Conservation (phyloP, 2,329 filamentous ascomycete genomes). For the Ceratocystis colombiana region DNA sequence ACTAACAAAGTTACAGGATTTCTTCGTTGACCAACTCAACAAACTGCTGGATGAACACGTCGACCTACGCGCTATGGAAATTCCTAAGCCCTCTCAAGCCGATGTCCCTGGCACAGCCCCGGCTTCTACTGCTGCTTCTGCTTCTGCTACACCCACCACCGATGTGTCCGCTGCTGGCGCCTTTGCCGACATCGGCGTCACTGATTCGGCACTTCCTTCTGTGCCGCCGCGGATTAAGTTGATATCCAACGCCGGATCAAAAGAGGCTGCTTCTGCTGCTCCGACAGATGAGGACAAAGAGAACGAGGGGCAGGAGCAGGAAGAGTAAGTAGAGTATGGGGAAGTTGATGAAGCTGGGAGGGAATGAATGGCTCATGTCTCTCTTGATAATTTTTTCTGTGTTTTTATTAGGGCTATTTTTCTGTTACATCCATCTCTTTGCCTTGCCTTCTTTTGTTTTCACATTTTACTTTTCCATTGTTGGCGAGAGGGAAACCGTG, state of each 20-base stretch:
- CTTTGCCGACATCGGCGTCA: neutral
- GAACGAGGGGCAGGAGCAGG: neutral
- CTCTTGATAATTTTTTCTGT: slow-evolving; percentile 20
- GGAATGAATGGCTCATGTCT: neutral
- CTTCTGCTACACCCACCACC: neutral
- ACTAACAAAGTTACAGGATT: slow-evolving; percentile 48
- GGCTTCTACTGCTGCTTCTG: slow-evolving; percentile 27
- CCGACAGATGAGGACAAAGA: neutral
- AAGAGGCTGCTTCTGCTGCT: slow-evolving; percentile 11
- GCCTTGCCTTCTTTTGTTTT: slow-evolving; percentile 3
- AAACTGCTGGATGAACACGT: slow-evolving; percentile 45
- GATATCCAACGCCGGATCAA: slow-evolving; percentile 40
- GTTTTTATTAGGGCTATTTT: slow-evolving; percentile 10
- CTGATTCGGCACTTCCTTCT: neutral
- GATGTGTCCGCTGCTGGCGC: slow-evolving; percentile 26
- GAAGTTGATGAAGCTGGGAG: slow-evolving; percentile 10
- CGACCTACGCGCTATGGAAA: slow-evolving; percentile 48
- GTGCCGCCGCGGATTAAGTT: slow-evolving; percentile 28
- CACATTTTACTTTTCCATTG: slow-evolving; percentile 9
- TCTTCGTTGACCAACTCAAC: slow-evolving; percentile 45
- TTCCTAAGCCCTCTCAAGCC: slow-evolving; percentile 30
- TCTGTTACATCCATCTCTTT: neutral
- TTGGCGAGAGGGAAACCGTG: slow-evolving; percentile 1
- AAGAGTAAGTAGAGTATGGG: neutral
- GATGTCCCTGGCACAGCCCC: slow-evolving; percentile 22